Evolutionary conservation across 768 basidiomycete genomes (phyloP).

Genomic region (Lactifluus hygrophoroides): DNA sequence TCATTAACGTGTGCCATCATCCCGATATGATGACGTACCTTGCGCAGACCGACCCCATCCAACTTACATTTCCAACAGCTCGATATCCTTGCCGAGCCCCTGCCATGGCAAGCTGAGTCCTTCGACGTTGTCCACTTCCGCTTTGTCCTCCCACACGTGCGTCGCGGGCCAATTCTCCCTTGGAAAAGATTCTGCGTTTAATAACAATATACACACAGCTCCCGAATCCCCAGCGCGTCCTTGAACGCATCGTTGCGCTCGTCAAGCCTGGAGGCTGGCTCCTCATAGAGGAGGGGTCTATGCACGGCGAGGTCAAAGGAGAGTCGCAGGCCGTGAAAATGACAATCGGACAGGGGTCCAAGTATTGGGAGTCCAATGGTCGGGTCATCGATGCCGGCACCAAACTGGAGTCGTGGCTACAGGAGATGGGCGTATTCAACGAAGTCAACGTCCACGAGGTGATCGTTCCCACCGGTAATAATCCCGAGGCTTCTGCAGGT

Average conservation of each 20-base stretch:
- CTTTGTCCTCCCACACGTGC: conserved; percentile 22
- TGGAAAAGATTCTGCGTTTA: not conserved
- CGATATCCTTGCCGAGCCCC: conserved; percentile 19
- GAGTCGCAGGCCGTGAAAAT: not conserved
- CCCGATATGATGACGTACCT: not conserved
- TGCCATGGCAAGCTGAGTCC: conserved; percentile 17
- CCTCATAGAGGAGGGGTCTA: conserved; percentile 22
- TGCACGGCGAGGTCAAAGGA: not conserved
- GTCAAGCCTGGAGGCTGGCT: conserved; percentile 25
- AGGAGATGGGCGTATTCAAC: not conserved
- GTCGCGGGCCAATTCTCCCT: not conserved
- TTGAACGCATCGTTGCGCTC: conserved; percentile 19
- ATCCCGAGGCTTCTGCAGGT: not conserved
- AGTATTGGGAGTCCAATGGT: conserved; percentile 6
- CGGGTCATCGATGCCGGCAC: not conserved
- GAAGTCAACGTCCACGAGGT: conserved; percentile 10
- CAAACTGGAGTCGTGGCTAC: not conserved
- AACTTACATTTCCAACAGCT: conserved; percentile 22
- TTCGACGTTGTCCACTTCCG: conserved; percentile 25
- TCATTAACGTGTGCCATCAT: not conserved
- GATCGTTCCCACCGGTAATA: not conserved
- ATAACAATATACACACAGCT: conserved; percentile 8
- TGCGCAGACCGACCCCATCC: conserved; percentile 18
- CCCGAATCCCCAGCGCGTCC: conserved; percentile 16
- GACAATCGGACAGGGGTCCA: not conserved